Base-by-base conservation (phyloP, 2,329 filamentous ascomycete genomes). In the Microsporum ferrugineum region DNA sequence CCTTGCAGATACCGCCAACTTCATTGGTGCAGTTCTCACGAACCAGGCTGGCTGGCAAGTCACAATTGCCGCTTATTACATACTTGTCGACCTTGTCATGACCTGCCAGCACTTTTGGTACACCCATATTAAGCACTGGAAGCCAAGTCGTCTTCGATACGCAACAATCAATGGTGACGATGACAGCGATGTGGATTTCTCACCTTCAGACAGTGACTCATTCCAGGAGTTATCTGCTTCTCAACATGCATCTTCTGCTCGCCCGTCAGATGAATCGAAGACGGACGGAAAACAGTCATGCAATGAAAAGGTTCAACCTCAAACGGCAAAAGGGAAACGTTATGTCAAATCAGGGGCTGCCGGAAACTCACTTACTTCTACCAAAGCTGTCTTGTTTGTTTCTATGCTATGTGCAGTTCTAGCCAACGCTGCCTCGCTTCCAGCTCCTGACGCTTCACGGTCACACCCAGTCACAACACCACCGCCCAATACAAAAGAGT, bases 31-130 rank as follows among this genome's bases (percentile, higher is more conserved):
- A 2, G 64, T 87, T 8, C 81, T 86, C 67, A 85, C 84, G 5
- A 75, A 80, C 27, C 85, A 88, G 69, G 85, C 85, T 23, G 76
- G 77, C 57, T 88, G 85, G 82, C 85, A 88, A 74, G 78, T 87
- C 45, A 79, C 85, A 6, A 78, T 87, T 57, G 85, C 84, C 1
- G 75, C 72, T 27, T 88, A 88, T 72, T 88, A 88, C 68, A 83
- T 86, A 57, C 80, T 81, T 31, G 85, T 88, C 2, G 85, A 88
- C 69, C 72, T 84, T 34, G 78, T 81, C 39, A 74, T 88, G 33
- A 82, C 85, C 5, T 73, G 77, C 39, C 85, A 88, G 72, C 87
- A 83, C 75, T 73, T 85, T 41, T 87, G 84, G 83, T 88, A 87
- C 67, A 83, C 83, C 58, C 75, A 81, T 62, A 69, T 83, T 62